phyloP scores from a whole-genome alignment of 306 rosid genomes.

The Cicer chorassanicum region DNA sequence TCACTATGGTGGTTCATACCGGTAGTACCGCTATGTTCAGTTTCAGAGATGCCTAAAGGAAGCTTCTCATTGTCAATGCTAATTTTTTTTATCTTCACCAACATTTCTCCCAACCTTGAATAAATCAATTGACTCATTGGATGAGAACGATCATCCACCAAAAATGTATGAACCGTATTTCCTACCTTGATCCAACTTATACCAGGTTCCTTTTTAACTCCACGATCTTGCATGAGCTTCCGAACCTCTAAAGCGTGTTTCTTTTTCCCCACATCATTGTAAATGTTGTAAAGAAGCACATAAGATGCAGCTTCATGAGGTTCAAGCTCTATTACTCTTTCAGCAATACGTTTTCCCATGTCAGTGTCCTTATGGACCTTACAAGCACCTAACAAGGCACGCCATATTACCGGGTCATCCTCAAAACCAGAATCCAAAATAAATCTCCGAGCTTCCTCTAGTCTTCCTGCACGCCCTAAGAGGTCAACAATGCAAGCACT shows the following conservation, averaged over 20 bases:
- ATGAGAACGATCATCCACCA: slow-evolving; percentile 59
- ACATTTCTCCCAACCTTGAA: slow-evolving; percentile 50
- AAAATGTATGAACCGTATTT: slow-evolving; percentile 56
- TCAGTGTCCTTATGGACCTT: slow-evolving; percentile 54
- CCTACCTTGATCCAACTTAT: slow-evolving; percentile 71
- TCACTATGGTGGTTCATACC: slow-evolving; percentile 59
- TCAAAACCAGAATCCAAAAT: slow-evolving; percentile 52
- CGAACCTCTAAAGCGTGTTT: slow-evolving; percentile 53
- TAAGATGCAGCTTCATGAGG: slow-evolving; percentile 62
- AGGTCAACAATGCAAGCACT: slow-evolving; percentile 62
- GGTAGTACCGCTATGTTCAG: neutral
- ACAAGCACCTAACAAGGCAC: slow-evolving; percentile 67
- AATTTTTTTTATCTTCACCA: slow-evolving; percentile 48
- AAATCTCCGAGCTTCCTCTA: slow-evolving; percentile 56
- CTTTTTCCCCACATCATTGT: slow-evolving; percentile 55
- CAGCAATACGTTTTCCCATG: slow-evolving; percentile 54
- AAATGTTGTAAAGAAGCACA: slow-evolving; percentile 66
- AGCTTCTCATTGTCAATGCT: slow-evolving; percentile 13
- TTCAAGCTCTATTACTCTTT: slow-evolving; percentile 62
- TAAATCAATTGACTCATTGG: slow-evolving; percentile 51
- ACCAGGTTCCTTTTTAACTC: slow-evolving; percentile 74
- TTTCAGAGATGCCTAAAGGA: slow-evolving; percentile 36
- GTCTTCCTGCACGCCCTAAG: slow-evolving; percentile 62
- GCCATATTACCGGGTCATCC: slow-evolving; percentile 65
- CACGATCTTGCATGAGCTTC: slow-evolving; percentile 54